Conservation (phyloP, 176 grass and related monocot genomes). For the Juncus inflexus region DNA sequence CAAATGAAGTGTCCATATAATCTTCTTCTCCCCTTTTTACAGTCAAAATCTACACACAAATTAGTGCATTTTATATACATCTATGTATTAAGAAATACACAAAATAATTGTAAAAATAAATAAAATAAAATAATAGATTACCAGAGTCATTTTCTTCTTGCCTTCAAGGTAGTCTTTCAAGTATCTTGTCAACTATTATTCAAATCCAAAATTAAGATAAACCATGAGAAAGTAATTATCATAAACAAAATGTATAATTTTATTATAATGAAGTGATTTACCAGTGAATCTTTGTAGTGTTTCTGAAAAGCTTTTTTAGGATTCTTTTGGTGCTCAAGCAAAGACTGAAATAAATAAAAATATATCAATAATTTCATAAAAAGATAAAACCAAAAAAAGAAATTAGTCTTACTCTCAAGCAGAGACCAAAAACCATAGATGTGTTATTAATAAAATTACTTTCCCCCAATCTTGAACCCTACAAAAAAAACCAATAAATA, state of each 20-base stretch:
- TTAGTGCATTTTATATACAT: background rate
- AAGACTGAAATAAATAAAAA: conserved; percentile 50
- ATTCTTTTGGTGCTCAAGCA: conserved; percentile 86
- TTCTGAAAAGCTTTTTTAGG: conserved; percentile 75
- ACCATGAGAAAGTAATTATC: conserved; percentile 9
- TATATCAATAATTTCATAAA: conserved; percentile 2
- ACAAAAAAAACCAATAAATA: conserved; percentile 17
- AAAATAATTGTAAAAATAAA: conserved; percentile 5
- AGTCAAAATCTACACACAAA: conserved; percentile 62
- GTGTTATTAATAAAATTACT: conserved; percentile 97
- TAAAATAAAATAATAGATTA: conserved; percentile 35
- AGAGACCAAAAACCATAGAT: conserved; percentile 82
- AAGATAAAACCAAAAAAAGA: background rate
- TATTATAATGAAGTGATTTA: conserved; percentile 34
- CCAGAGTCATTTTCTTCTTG: conserved; percentile 84
- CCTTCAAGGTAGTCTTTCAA: conserved; percentile 90
- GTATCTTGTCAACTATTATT: conserved; percentile 80
- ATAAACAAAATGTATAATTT: conserved; percentile 16
- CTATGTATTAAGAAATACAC: background rate
- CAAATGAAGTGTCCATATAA: conserved; percentile 83
- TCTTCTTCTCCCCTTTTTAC: conserved; percentile 83
- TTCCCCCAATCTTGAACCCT: conserved; percentile 72
- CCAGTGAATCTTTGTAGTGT: conserved; percentile 91
- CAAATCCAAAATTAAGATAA: conserved; percentile 18
- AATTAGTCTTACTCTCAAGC: conserved; percentile 62